A percentile compares a stretch with the other conserved stretches of the same genome.
Conservation (phyloP, 1,284 basidiomycete genomes). For the Cryptococcus sp. region DNA sequence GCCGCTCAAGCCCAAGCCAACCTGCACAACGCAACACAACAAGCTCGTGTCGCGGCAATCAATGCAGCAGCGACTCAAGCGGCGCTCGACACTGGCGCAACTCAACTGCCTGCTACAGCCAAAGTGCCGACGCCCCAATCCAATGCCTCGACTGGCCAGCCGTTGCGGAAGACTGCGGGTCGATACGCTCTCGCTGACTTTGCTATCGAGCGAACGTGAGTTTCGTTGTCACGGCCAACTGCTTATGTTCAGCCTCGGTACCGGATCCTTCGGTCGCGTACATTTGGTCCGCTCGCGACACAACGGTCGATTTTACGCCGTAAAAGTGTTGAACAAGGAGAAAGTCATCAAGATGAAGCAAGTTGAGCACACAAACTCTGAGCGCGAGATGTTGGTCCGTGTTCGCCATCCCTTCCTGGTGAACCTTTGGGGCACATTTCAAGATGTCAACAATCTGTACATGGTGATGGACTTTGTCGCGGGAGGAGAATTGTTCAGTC, state of each 20-base stretch:
- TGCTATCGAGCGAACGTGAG: conserved; percentile 56
- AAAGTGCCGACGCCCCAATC: conserved; percentile 23
- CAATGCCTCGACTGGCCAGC: conserved; percentile 26
- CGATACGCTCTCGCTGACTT: conserved; percentile 58
- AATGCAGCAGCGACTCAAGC: conserved; percentile 53
- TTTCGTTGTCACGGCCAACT: neutral
- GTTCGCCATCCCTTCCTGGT: conserved; percentile 96
- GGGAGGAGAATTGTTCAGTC: conserved; percentile 92
- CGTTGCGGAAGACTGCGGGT: conserved; percentile 56
- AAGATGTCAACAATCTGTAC: conserved; percentile 89
- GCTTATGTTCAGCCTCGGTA: conserved; percentile 62
- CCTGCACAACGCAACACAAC: conserved; percentile 52
- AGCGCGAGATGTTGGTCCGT: conserved; percentile 83
- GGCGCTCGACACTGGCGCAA: conserved; percentile 40
- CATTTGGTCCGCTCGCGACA: conserved; percentile 90
- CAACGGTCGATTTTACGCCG: conserved; percentile 88
- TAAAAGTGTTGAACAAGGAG: conserved; percentile 92
- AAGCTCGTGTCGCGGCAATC: conserved; percentile 54
- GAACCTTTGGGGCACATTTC: conserved; percentile 98
- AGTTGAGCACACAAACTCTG: conserved; percentile 96
- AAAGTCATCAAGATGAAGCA: conserved; percentile 96
- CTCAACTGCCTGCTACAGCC: conserved; percentile 18
- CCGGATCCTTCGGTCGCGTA: conserved; percentile 92
- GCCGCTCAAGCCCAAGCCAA: conserved; percentile 51
- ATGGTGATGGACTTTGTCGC: conserved; percentile 99